Base-by-base conservation (phyloP, 2,329 filamentous ascomycete genomes). In the Nannizziopsis barbatae region DNA sequence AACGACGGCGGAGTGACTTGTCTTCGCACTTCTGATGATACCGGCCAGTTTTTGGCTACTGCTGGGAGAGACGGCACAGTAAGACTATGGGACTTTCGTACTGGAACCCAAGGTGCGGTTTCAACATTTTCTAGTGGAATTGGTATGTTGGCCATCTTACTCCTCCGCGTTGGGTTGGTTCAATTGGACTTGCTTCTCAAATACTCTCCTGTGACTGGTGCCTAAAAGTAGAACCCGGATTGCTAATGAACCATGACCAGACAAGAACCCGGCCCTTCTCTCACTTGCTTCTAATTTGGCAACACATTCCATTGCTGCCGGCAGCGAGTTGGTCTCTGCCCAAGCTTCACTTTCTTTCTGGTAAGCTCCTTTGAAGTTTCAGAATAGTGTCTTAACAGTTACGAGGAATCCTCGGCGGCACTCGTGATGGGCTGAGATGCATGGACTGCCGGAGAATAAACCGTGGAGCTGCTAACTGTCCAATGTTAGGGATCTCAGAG, bases 301-400 rank as follows among this genome's bases (percentile, higher is more conserved):
- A 33, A 66, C 67, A 10, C 69, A 74, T 50, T 68, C 68, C 41
- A 59, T 80, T 37, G 76, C 73, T 43, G 72, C 74, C 7, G 77
- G 77, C 2, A 77, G 75, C 1, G 77, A 81, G 56, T 66, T 76
- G 14, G 66, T 60, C 17, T 65, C 66, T 14, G 65, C 61, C 2
- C 67, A 70, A 52, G 68, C 69, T 4, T 56, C 65, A 41, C 65
- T 71, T 39, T 56, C 62, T 41, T 63, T 70, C 52, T 71, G 69
- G 69, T 71, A 66, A 44, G 67, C 65, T 27, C 55, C 64, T 45
- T 61, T 60, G 14, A 15, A 14, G 14, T 38, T 27, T 45, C n/a
- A 31, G 35, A n/a, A 35, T 38, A 27, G 15, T 22, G 22, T 5
- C 12, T 7, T n/a, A 68, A 37, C 27, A 18, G 2, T 18, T 17